phyloP scores from a whole-genome alignment of 2,329 filamentous ascomycete genomes.

The Pyrenophora seminiperda region DNA sequence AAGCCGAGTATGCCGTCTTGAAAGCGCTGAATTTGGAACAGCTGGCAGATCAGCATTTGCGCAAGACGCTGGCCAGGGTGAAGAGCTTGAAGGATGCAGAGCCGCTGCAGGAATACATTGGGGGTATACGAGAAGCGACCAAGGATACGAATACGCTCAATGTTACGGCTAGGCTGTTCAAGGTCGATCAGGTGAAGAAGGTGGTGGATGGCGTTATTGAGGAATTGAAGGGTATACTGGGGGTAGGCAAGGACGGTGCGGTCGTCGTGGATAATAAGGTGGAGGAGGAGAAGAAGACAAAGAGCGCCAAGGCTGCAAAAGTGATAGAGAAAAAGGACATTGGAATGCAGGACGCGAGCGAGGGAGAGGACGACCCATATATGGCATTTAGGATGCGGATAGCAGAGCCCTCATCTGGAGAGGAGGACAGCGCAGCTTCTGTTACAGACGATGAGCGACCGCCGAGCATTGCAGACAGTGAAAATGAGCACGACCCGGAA shows the following conservation, averaged over 20 bases:
- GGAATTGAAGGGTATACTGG: constrained; percentile 49
- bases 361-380: constrained; percentile 42
- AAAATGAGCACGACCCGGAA: constrained; percentile 29
- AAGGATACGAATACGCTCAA: constrained; percentile 59
- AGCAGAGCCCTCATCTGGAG: constrained; percentile 46
- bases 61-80: constrained; percentile 61
- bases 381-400: constrained; percentile 48
- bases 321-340: constrained; percentile 26
- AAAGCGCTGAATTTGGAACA: constrained; percentile 61
- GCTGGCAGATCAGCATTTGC: constrained; percentile 60
- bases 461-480: constrained; percentile 39
- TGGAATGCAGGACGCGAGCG: constrained; percentile 32
- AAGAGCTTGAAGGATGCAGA: constrained; percentile 61
- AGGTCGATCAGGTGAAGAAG: constrained; percentile 63
- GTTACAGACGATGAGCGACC: constrained; percentile 37
- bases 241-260: constrained; percentile 4
- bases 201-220: constrained; percentile 55
- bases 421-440: constrained; percentile 39
- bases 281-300: constrained; percentile 18
- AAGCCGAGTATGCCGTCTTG: constrained; percentile 64
- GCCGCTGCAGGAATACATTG: constrained; percentile 50
- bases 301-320: constrained; percentile 24
- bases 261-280: constrained; percentile 15
- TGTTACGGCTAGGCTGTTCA: constrained; percentile 64
- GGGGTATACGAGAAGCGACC: constrained; percentile 46